These are phyloP conservation scores for Tulasnella sp. DNA, from an alignment of 768 basidiomycete species.

Conservation along the genomic window DNA sequence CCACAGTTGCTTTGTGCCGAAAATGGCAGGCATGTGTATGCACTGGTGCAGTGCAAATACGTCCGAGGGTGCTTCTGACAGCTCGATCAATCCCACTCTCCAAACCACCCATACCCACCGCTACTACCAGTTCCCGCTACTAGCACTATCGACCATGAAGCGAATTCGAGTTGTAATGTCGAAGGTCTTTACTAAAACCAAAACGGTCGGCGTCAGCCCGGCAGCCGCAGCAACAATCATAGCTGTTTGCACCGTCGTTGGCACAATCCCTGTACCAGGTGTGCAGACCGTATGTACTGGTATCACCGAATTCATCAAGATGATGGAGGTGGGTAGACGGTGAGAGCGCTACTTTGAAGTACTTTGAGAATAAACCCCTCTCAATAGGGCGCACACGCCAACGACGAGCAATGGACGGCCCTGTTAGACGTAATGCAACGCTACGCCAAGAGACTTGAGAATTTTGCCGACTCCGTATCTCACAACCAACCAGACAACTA, in stretches of 20 bases:
- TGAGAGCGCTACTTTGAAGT: not conserved
- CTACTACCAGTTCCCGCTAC: not conserved
- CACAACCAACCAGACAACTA: not conserved
- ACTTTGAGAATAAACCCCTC: not conserved
- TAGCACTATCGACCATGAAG: not conserved
- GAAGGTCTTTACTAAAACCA: not conserved
- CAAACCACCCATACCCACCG: not conserved
- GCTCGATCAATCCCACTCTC: not conserved
- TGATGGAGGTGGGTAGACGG: not conserved
- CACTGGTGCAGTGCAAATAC: not conserved
- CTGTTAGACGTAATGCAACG: not conserved
- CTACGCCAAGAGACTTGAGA: not conserved
- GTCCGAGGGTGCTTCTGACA: not conserved
- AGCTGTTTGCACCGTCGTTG: not conserved
- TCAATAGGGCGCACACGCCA: not conserved
- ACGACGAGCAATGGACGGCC: not conserved
- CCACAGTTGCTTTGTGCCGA: constrained; percentile 1
- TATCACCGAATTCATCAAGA: not conserved
- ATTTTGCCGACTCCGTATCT: not conserved
- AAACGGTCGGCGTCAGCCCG: not conserved
- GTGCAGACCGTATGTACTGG: not conserved
- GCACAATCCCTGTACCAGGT: not conserved
- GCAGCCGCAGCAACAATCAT: not conserved
- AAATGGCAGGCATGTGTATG: not conserved
- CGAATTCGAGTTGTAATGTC: not conserved